phyloP scores from a whole-genome alignment of 2,329 filamentous ascomycete species.

The Botryotinia convoluta region DNA sequence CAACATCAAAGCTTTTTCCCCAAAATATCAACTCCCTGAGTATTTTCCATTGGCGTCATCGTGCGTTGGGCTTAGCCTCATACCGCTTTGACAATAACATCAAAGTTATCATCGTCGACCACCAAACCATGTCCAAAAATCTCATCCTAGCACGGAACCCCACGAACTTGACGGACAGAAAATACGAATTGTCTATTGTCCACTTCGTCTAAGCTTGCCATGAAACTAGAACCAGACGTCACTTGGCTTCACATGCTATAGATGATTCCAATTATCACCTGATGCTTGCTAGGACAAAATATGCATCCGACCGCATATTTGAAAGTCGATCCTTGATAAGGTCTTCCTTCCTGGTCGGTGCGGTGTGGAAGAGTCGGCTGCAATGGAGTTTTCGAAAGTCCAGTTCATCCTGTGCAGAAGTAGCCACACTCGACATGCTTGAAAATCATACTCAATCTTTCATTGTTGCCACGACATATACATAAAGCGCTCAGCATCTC shows the following conservation, averaged over 20 bases:
- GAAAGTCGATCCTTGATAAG: background rate
- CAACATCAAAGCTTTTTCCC: too few species aligned
- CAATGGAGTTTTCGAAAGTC: background rate
- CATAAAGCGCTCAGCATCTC: background rate
- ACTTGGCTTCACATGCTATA: background rate
- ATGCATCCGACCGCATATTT: background rate
- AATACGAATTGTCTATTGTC: background rate
- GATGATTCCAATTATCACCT: background rate
- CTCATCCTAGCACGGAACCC: background rate
- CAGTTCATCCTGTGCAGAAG: background rate
- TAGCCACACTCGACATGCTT: background rate
- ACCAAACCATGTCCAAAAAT: background rate
- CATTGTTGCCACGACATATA: background rate
- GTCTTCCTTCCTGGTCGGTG: background rate
- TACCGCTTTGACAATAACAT: background rate
- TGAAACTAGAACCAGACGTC: background rate
- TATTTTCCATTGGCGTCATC: background rate
- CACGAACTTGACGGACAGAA: background rate
- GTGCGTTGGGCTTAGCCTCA: background rate
- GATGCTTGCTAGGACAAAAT: background rate
- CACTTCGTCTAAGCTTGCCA: background rate
- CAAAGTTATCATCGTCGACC: background rate
- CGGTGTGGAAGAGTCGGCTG: background rate
- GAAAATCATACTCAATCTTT: background rate
- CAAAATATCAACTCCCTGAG: background rate